A percentile compares a stretch with the other conserved stretches of the same genome.
phyloP scores from a whole-genome alignment of 179 eudicot species.

The Beta lomatogona region DNA sequence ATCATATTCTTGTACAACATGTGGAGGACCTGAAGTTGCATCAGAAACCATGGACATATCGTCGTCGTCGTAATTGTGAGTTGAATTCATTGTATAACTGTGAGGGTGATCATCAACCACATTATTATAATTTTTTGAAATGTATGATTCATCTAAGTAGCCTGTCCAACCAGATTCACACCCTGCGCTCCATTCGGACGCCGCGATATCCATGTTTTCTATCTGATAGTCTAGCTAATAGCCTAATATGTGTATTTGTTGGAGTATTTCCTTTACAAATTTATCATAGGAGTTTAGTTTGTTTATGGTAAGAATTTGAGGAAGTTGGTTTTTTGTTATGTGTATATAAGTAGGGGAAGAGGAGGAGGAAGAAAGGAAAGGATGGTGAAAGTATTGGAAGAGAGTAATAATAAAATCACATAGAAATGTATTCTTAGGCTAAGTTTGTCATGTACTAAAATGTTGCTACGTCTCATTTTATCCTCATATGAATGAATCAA shows the following conservation, averaged over 20 bases:
- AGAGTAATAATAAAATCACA: neutral
- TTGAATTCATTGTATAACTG: constrained; percentile 23
- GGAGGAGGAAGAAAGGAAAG: neutral
- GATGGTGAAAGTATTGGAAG: neutral
- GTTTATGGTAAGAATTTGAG: neutral
- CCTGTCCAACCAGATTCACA: constrained; percentile 89
- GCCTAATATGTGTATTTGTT: too few species aligned
- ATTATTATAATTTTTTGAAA: constrained; percentile 23
- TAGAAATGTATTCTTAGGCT: constrained; percentile 28
- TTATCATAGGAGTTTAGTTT: neutral
- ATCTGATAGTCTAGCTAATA: too few species aligned
- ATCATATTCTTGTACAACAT: constrained; percentile 35
- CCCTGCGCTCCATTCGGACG: constrained; percentile 65
- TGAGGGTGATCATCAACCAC: neutral
- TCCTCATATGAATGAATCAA: constrained; percentile 44
- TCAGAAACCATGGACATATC: constrained; percentile 86
- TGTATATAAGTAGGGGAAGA: constrained; percentile 31
- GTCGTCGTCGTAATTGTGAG: constrained; percentile 27
- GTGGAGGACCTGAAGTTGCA: constrained; percentile 84
- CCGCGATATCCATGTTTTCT: constrained; percentile 49
- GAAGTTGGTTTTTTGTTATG: neutral
- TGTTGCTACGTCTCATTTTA: constrained; percentile 35
- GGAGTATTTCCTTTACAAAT: too few species aligned
- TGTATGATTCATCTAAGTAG: constrained; percentile 65
- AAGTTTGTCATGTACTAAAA: constrained; percentile 47